Percentiles rank a stretch among this genome's conserved stretches.
Evolutionary conservation across 768 basidiomycete species (phyloP).

Genomic region (Kwoniella mangroviensis): DNA sequence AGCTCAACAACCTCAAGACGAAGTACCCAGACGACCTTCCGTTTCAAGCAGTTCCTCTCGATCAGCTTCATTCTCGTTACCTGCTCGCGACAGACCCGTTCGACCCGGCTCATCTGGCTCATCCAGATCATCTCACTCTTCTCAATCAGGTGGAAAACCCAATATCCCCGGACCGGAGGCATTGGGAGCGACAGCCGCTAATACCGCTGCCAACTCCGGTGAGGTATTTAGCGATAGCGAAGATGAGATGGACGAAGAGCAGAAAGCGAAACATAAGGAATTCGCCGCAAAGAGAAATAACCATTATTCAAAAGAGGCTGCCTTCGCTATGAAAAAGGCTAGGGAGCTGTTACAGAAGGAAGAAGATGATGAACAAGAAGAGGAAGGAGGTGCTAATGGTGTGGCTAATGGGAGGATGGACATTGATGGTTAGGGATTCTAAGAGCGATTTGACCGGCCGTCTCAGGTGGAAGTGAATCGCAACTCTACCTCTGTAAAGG

Average conservation of each 20-base stretch:
- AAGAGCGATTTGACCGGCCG: not conserved
- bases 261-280: slow-evolving; percentile 41
- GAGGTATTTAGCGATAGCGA: slow-evolving; percentile 63
- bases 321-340: slow-evolving; percentile 50
- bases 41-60: slow-evolving; percentile 44
- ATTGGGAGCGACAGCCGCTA: slow-evolving; percentile 42
- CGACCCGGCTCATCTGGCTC: slow-evolving; percentile 35
- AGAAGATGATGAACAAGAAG: slow-evolving; percentile 35
- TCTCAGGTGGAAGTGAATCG: too few relatives aligned
- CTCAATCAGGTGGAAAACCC: slow-evolving; percentile 5
- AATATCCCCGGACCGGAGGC: slow-evolving; percentile 34
- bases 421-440: slow-evolving; percentile 7
- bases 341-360: slow-evolving; percentile 45
- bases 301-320: slow-evolving; percentile 58
- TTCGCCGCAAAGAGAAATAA: slow-evolving; percentile 52
- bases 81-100: slow-evolving; percentile 55
- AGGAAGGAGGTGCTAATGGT: slow-evolving; percentile 13
- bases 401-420: slow-evolving; percentile 25
- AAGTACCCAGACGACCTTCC: slow-evolving; percentile 29
- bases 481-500: too few relatives aligned
- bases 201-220: slow-evolving; percentile 54
- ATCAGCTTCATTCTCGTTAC: slow-evolving; percentile 51
- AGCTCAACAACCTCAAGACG: slow-evolving; percentile 3
- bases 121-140: not conserved
- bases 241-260: slow-evolving; percentile 82